These are phyloP conservation scores for Detonula confervacea DNA, from an alignment of 352 stramenopile genomes.

Conservation along the genomic window DNA sequence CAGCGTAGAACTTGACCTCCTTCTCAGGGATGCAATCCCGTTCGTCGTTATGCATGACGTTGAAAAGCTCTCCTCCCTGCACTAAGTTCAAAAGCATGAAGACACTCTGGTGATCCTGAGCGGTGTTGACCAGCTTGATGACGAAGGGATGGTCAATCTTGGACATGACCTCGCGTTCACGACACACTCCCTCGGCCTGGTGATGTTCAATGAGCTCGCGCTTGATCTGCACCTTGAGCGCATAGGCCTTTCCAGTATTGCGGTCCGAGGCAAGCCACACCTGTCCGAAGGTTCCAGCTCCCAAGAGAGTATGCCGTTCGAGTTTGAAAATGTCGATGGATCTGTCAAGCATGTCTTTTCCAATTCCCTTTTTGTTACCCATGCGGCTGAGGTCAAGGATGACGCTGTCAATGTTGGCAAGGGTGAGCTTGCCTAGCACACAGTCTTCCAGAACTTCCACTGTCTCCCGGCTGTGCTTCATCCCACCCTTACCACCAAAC, in stretches of 20 bases:
- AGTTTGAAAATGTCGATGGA: slow-evolving; percentile 78
- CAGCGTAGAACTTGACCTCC: slow-evolving; percentile 91
- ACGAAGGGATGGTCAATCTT: slow-evolving; percentile 94
- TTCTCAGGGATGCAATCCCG: slow-evolving; percentile 69
- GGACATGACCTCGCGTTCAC: slow-evolving; percentile 94
- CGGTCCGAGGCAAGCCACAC: slow-evolving; percentile 94
- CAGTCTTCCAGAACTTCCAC: slow-evolving; percentile 60
- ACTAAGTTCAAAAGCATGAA: slow-evolving; percentile 95
- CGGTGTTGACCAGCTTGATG: slow-evolving; percentile 92
- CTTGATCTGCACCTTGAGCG: slow-evolving; percentile 97
- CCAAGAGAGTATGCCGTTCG: slow-evolving; percentile 92
- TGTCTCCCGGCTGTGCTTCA: slow-evolving; percentile 54
- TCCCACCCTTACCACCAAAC: slow-evolving; percentile 36
- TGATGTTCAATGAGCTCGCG: slow-evolving; percentile 91
- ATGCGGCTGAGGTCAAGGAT: slow-evolving; percentile 47
- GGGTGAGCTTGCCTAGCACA: slow-evolving; percentile 54
- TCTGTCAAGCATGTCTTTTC: slow-evolving; percentile 25
- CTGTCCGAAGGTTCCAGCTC: slow-evolving; percentile 96
- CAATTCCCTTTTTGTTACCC: slow-evolving; percentile 33
- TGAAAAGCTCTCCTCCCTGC: slow-evolving; percentile 94
- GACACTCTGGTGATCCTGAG: slow-evolving; percentile 90
- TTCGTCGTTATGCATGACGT: slow-evolving; percentile 90
- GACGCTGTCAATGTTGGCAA: slow-evolving; percentile 65
- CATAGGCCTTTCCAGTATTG: slow-evolving; percentile 89
- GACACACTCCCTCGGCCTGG: slow-evolving; percentile 93